Base-by-base conservation (phyloP, 345 rosid species). In the Ailanthus altissimus region DNA sequence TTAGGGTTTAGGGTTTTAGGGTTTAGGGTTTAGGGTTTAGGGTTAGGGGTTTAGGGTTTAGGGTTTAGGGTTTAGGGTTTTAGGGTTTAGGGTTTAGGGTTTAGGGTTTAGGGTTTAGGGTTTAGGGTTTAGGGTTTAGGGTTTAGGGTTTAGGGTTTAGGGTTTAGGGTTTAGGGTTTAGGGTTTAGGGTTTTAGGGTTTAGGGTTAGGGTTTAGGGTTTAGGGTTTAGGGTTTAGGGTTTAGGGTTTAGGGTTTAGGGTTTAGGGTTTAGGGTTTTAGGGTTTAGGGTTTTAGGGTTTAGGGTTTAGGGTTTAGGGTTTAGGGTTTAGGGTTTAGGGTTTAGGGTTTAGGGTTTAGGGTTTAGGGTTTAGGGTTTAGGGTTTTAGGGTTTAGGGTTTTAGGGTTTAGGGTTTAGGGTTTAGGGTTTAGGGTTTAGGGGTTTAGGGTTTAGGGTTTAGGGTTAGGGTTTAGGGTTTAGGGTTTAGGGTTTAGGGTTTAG, bases 91-190 rank as follows among this genome's bases (percentile, higher is more conserved):
- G 69, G 69, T 65, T 65, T 65, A 65, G 69, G 69, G 69, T 65
- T 65, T 65, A 40, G 50, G 49, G 67, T 65, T 65, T 14, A 21
- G 69, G 49, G n/a, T n/a, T 67, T 42, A 20, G 42, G 69, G 69
- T 65, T 65, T 65, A 65, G 69, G 69, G 69, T 65, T 65, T 65
- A 40, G 50, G 69, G 69, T 65, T 79, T 67, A 25, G 9, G 78
- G n/a, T n/a, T 65, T 65, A 65, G 69, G 69, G 69, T 65, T 65
- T 65, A 65, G 69, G 69, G 69, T 65, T 65, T 65, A 65, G 69
- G 69, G 69, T 65, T 65, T 65, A 65, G 69, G 69, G 46, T 64
- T 65, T 36, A 40, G 69, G 69, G 23, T 65, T 65, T 28, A 36
- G 69, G 69, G 42, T 60, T 60, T n/a, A 25, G 64, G 64, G n/a